Evolutionary conservation across 768 basidiomycete species (phyloP).

Genomic region (Suillus tomentosus): DNA sequence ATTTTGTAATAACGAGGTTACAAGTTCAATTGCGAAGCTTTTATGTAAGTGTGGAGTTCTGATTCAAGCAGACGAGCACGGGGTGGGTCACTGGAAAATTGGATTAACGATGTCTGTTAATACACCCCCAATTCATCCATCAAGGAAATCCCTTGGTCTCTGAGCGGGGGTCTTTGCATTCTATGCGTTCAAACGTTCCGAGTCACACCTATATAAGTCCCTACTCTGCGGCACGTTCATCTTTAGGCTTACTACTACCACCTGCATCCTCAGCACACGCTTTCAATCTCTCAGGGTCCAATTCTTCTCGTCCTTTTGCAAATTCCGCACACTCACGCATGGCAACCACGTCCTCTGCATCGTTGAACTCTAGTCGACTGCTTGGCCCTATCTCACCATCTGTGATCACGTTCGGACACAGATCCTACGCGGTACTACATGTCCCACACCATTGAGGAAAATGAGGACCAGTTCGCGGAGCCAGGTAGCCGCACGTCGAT

Average conservation of each 20-base stretch:
- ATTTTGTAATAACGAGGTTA: too few species aligned
- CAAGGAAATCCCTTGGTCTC: slow-evolving; percentile 46
- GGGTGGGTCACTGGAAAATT: slow-evolving; percentile 10
- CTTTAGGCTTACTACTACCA: slow-evolving; percentile 53
- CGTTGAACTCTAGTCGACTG: slow-evolving; percentile 46
- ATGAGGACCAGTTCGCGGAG: slow-evolving; percentile 6
- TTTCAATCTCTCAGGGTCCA: slow-evolving; percentile 49
- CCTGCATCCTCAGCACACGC: slow-evolving; percentile 48
- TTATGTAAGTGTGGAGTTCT: too few species aligned
- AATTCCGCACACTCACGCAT: slow-evolving; percentile 35
- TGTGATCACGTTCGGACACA: slow-evolving; percentile 50
- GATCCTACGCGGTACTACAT: slow-evolving; percentile 15
- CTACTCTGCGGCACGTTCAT: slow-evolving; percentile 42
- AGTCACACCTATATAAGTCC: slow-evolving; percentile 58
- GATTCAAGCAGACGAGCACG: too few species aligned
- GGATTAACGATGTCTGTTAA: slow-evolving; percentile 15
- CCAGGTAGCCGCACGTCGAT: slow-evolving; percentile 28
- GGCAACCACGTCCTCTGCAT: slow-evolving; percentile 38
- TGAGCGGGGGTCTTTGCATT: slow-evolving; percentile 67
- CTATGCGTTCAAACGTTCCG: slow-evolving; percentile 61
- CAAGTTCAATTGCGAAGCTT: too few species aligned
- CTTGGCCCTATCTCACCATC: slow-evolving; percentile 46
- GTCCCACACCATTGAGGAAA: slow-evolving; percentile 6
- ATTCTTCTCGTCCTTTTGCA: slow-evolving; percentile 55
- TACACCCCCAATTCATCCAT: slow-evolving; percentile 48